Evolutionary conservation across 345 rosid species (phyloP), one percentile per base, ranked within the genome.

Genomic region (Bruguiera gymnorhiza): DNA sequence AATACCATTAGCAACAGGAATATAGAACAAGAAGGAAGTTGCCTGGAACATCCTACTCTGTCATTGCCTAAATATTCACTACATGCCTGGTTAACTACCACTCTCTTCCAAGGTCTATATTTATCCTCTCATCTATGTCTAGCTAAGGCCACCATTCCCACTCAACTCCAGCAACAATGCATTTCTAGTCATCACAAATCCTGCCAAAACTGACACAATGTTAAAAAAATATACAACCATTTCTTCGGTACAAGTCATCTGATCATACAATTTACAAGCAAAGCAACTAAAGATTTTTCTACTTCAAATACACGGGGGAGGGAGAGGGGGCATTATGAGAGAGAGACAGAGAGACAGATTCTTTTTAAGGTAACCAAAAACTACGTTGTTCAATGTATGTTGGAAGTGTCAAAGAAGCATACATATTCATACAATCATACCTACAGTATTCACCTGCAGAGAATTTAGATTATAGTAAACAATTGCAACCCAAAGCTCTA

Each of bases 371-470:
- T 65, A 70, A 69, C 30, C 54, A 60, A 74, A 56, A 58, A 75
- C 74, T 76, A 71, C 58, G 73, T 73, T 82, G 67, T 70, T 78
- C 59, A 46, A 62, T 65, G 67, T 70, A 73, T 54, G 60, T 76
- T 63, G 55, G 31, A 73, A 73, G 79, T 76, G 62, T 70, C 73
- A 79, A 73, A 76, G 69, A 76, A 71, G 73, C 84, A 66, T 66
- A 67, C 76, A 82, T 71, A 50, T 72, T 76, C 77, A 73, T 73
- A 70, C 79, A 50, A 72, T 74, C 77, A 73, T 73, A 70, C 76
- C 87, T 84, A 84, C 79, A 77, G 75, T 84, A 86, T 86, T 80
- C 88, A 86, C 90, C 86, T 75, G 74, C 57, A 67, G 66, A 69
- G 68, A 74, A 71, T 71, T 54, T 69, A 55, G 73, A 67, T 75